Evolutionary conservation across 352 stramenopile genomes (phyloP), one percentile per base, ranked within the genome.

Genomic region (Thraustotheca clavata): DNA sequence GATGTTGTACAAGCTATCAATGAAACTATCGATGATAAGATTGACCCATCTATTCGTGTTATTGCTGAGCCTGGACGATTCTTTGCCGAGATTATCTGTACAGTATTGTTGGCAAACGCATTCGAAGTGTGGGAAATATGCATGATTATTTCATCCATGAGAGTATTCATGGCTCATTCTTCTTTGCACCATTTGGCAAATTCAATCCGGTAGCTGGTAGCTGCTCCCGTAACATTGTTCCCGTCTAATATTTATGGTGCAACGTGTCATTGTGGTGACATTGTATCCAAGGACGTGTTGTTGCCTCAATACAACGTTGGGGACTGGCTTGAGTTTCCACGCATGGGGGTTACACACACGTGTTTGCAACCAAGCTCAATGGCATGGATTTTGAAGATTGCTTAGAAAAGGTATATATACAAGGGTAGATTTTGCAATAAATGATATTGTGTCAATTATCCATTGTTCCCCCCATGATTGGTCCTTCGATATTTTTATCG

Each of bases 11-110:
- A 41, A 9, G 74, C 66, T 14, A 70, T 90, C 33, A 79, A 81
- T 8, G 35, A 32, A 1, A 69, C 72, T 20, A 67, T 89, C 16
- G 68, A 76, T 24, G 46, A 75, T 35, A 70, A 77, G 49, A 88
- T 89, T 38, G 69, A 68, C 3, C 69, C 65, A 14, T 67, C 73
- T 20, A 74, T 96, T 27, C 70, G 72, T 2, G 71, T 97, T 52
- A 97, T 97, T 67, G 91, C 84, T 9, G 89, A 97, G 67, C 89
- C 89, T 7, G 89, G 89, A 4, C 76, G 89, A 7, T 97, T 94
- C 72, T 90, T 96, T 34, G 89, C 43, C 43, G 43, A 52, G 43
- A 52, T 31, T 31, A 31, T 52, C 9, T 52, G 43, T 31, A 52
- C 43, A 1, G 43, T 31, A 24, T 52, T 14, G 9, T 52, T 31